A percentile compares a stretch with the other conserved stretches of the same genome.
These are phyloP conservation scores for Flaveria linearis DNA, from an alignment of 129 eudicot species.

Conservation along the genomic window DNA sequence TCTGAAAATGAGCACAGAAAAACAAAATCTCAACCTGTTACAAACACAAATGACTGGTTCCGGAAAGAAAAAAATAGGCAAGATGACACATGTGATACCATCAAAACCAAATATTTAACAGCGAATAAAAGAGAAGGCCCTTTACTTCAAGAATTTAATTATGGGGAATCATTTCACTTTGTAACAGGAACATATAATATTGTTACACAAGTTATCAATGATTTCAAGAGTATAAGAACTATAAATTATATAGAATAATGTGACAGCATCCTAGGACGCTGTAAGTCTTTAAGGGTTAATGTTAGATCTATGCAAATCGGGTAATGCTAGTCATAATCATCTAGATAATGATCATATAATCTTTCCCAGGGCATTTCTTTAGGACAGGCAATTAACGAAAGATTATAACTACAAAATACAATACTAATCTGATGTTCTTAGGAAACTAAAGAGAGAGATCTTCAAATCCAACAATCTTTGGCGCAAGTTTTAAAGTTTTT, in stretches of 20 bases:
- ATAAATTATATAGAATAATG: too few relatives aligned
- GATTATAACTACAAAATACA: slow-evolving; percentile 12
- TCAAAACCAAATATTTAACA: neutral
- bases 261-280: neutral
- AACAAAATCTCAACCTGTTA: neutral
- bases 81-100: neutral
- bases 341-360: slow-evolving; percentile 14
- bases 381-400: neutral
- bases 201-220: neutral
- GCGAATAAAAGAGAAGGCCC: neutral
- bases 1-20: neutral
- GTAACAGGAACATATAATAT: slow-evolving; percentile 7
- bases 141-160: neutral
- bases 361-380: neutral
- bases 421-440: slow-evolving; percentile 31
- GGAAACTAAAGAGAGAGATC: neutral
- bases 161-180: slow-evolving; percentile 11
- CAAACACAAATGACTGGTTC: too few relatives aligned
- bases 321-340: slow-evolving; percentile 29
- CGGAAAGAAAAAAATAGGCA: too few relatives aligned
- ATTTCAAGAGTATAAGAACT: neutral
- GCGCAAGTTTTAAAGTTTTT: slow-evolving; percentile 31
- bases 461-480: slow-evolving; percentile 28
- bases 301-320: slow-evolving; percentile 36
- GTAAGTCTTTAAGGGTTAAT: slow-evolving; percentile 4